Percentiles rank a stretch among this genome's conserved stretches.
Conservation (phyloP, 805 yeast species). For the Metschnikowia bowlesiae region DNA sequence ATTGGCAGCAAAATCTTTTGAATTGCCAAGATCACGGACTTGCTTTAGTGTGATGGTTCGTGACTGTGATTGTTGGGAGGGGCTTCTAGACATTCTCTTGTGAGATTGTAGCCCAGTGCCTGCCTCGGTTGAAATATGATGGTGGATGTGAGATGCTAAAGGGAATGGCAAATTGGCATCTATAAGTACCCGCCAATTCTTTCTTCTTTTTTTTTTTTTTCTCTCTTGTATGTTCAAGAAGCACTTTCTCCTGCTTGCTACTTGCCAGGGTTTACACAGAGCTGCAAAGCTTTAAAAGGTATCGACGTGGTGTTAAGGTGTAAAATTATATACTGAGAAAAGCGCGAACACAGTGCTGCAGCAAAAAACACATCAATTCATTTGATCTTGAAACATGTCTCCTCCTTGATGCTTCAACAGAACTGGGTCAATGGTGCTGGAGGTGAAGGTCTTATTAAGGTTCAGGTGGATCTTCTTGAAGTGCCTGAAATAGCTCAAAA, state of each 20-base stretch:
- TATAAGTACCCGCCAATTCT: not conserved
- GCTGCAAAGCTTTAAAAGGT: not conserved
- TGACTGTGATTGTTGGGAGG: constrained; percentile 7
- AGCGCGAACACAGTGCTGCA: not conserved
- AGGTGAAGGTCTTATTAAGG: constrained; percentile 12
- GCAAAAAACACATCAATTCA: not conserved
- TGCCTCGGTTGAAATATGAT: not conserved
- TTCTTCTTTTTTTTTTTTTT: too few relatives aligned
- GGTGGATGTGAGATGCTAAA: not conserved
- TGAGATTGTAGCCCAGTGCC: constrained; percentile 4
- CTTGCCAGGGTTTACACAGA: not conserved
- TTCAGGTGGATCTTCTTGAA: constrained; percentile 25
- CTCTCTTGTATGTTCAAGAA: not conserved
- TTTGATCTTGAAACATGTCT: not conserved
- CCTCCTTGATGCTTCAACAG: constrained; percentile 11
- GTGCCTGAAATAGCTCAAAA: constrained; percentile 28
- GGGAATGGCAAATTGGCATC: not conserved
- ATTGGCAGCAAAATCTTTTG: constrained; percentile 2
- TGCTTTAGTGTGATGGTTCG: constrained; percentile 15
- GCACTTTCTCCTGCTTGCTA: constrained; percentile 2
- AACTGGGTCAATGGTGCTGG: constrained; percentile 14
- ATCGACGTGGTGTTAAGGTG: constrained; percentile 2
- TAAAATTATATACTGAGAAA: constrained; percentile 1
- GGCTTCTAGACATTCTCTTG: constrained; percentile 15
- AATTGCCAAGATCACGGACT: constrained; percentile 12